Evolutionary conservation across 2,329 filamentous ascomycete genomes (phyloP).

Genomic region (Cladosporium halotolerans): DNA sequence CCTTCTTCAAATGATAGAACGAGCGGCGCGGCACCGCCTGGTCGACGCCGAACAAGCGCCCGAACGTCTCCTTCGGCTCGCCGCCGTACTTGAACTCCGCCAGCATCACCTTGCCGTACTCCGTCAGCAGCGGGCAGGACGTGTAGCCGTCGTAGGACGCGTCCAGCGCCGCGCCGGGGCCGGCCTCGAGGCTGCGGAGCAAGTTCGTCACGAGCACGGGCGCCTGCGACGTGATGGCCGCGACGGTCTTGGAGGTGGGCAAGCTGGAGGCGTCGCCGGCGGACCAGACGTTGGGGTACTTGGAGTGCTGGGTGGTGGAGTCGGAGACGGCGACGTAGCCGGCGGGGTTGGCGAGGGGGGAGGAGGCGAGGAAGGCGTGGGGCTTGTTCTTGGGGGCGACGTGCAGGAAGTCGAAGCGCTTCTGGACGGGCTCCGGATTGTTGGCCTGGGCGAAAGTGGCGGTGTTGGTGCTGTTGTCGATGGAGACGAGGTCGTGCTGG

Average conservation of each 20-base stretch:
- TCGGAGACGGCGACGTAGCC: constrained; percentile 35
- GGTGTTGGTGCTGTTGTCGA: constrained; percentile 30
- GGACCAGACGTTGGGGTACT: constrained; percentile 35
- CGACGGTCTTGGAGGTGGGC: constrained; percentile 35
- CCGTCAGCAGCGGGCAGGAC: constrained; percentile 28
- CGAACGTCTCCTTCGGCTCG: constrained; percentile 58
- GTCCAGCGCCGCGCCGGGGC: constrained; percentile 19
- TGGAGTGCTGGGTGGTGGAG: constrained; percentile 32
- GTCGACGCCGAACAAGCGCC: constrained; percentile 43
- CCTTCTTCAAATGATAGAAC: constrained; percentile 60
- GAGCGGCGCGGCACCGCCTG: constrained; percentile 50
- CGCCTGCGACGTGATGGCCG: constrained; percentile 33
- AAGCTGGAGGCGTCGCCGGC: constrained; percentile 33
- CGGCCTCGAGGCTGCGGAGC: constrained; percentile 22
- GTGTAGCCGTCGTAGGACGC: constrained; percentile 35
- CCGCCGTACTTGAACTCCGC: constrained; percentile 62
- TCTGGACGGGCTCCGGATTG: constrained; percentile 24
- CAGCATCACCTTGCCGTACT: constrained; percentile 58
- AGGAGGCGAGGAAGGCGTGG: constrained; percentile 32
- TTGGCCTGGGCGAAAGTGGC: constrained; percentile 29
- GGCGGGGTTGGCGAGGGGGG: constrained; percentile 29
- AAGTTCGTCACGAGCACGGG: constrained; percentile 34
- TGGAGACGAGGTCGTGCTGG: constrained; percentile 32
- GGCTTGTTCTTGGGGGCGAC: constrained; percentile 35
- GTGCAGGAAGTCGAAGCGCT: constrained; percentile 34